phyloP scores from a whole-genome alignment of 805 yeast genomes.

The Starmerella potacharoeniae region DNA sequence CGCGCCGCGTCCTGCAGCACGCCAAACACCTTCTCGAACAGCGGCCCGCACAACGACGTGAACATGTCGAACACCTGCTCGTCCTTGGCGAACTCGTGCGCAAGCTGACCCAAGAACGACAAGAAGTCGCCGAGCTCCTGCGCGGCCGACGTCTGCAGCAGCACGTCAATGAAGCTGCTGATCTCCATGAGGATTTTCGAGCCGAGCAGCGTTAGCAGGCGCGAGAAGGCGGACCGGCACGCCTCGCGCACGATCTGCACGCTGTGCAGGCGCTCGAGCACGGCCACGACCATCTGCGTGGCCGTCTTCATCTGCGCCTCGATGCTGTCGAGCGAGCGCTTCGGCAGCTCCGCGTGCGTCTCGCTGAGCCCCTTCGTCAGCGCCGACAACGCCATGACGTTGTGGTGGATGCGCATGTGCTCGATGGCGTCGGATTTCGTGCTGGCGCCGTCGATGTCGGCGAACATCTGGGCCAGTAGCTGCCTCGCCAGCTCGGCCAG shows the following conservation, averaged over 20 bases:
- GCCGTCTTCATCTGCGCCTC: slow-evolving; percentile 50
- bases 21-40: slow-evolving; percentile 50
- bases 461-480: slow-evolving; percentile 15
- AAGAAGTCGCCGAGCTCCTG: slow-evolving; percentile 70
- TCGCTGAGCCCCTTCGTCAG: slow-evolving; percentile 75
- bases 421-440: slow-evolving; percentile 25
- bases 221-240: slow-evolving; percentile 72
- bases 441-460: slow-evolving; percentile 23
- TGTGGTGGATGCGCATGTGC: slow-evolving; percentile 66
- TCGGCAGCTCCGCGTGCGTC: slow-evolving; percentile 16
- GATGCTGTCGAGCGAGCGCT: slow-evolving; percentile 23
- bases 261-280: slow-evolving; percentile 62
- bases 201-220: slow-evolving; percentile 68
- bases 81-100: slow-evolving; percentile 61
- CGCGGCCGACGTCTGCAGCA: slow-evolving; percentile 48
- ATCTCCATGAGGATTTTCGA: slow-evolving; percentile 39
- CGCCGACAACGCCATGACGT: slow-evolving; percentile 79
- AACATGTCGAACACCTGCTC: slow-evolving; percentile 61
- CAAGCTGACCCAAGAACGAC: slow-evolving; percentile 76
- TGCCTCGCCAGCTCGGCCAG: slow-evolving; percentile 18
- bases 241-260: slow-evolving; percentile 70
- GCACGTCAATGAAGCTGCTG: slow-evolving; percentile 58
- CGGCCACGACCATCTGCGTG: slow-evolving; percentile 72
- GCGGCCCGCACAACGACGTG: slow-evolving; percentile 63
- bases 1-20: slow-evolving; percentile 29